A percentile compares a stretch with the other conserved stretches of the same genome.
These are phyloP conservation scores for Penicillium sclerotigenum DNA, from an alignment of 2,329 filamentous ascomycete species.

Conservation along the genomic window DNA sequence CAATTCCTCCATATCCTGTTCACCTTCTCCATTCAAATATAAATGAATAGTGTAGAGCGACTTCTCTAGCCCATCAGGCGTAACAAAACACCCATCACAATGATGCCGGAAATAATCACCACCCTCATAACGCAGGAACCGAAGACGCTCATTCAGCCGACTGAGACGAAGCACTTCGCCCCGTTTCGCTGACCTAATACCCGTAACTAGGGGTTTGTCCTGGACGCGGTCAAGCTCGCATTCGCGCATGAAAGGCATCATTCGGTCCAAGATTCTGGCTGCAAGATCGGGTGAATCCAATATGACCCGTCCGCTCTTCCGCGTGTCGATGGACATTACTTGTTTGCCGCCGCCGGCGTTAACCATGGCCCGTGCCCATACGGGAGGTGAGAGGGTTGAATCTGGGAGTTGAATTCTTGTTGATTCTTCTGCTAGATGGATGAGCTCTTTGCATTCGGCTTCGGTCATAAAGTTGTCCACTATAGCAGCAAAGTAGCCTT, in stretches of 20 bases:
- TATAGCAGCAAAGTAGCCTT: slow-evolving; percentile 56
- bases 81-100: slow-evolving; percentile 63
- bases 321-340: slow-evolving; percentile 53
- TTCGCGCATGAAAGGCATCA: slow-evolving; percentile 47
- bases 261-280: slow-evolving; percentile 60
- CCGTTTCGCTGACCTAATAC: slow-evolving; percentile 43
- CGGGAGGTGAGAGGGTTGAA: slow-evolving; percentile 23
- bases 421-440: slow-evolving; percentile 51
- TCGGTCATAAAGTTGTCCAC: slow-evolving; percentile 62
- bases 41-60: slow-evolving; percentile 57
- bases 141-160: slow-evolving; percentile 67
- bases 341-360: slow-evolving; percentile 64
- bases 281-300: slow-evolving; percentile 65
- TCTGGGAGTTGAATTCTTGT: slow-evolving; percentile 13
- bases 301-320: slow-evolving; percentile 74
- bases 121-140: slow-evolving; percentile 68
- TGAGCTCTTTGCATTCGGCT: slow-evolving; percentile 61
- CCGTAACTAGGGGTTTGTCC: slow-evolving; percentile 44
- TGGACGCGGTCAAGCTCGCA: slow-evolving; percentile 46
- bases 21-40: slow-evolving; percentile 51
- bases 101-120: slow-evolving; percentile 75
- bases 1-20: slow-evolving; percentile 34
- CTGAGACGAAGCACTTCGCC: slow-evolving; percentile 38
- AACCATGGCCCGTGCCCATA: slow-evolving; percentile 68
- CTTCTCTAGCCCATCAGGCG: slow-evolving; percentile 50